Evolutionary conservation across 1,284 basidiomycete species (phyloP).

Genomic region (Ceratobasidium sp.): DNA sequence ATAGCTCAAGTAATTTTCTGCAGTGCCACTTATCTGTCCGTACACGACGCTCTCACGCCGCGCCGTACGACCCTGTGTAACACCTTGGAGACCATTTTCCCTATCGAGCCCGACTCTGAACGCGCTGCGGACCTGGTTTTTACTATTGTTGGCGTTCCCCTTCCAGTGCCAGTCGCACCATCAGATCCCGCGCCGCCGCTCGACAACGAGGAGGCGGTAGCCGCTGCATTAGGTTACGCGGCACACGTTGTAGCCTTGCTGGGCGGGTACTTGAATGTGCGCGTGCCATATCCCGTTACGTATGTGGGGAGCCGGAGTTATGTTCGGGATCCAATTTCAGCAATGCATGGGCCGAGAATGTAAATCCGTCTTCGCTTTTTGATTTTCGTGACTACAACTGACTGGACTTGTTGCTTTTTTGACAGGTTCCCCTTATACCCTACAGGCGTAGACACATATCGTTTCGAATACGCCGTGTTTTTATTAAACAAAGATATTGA

Average conservation of each 20-base stretch:
- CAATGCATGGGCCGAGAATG: constrained; percentile 93
- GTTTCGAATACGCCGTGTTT: constrained; percentile 98
- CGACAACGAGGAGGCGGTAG: constrained; percentile 84
- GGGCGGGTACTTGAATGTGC: constrained; percentile 78
- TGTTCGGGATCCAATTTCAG: constrained; percentile 89
- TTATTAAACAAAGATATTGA: constrained; percentile 98
- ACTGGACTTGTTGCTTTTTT: constrained; percentile 42
- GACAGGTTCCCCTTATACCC: constrained; percentile 92
- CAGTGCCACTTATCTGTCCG: constrained; percentile 58
- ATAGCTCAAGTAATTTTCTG: constrained; percentile 3
- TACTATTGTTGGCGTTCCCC: constrained; percentile 81
- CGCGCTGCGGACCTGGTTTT: constrained; percentile 80
- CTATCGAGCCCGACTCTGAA: constrained; percentile 80
- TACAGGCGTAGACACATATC: constrained; percentile 92
- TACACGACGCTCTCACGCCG: constrained; percentile 62
- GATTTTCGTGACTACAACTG: constrained; percentile 38
- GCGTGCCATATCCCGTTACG: constrained; percentile 88
- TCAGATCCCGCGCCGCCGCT: constrained; percentile 89
- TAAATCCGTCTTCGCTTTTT: constrained; percentile 57
- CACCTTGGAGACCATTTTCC: constrained; percentile 83
- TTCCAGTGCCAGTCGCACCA: constrained; percentile 80
- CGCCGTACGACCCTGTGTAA: constrained; percentile 76
- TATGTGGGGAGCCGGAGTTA: constrained; percentile 88
- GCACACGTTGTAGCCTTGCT: constrained; percentile 86
- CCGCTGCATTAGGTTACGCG: constrained; percentile 87